Conservation (phyloP, 495 filamentous ascomycete species). For the Hypoxylon intermedium region DNA sequence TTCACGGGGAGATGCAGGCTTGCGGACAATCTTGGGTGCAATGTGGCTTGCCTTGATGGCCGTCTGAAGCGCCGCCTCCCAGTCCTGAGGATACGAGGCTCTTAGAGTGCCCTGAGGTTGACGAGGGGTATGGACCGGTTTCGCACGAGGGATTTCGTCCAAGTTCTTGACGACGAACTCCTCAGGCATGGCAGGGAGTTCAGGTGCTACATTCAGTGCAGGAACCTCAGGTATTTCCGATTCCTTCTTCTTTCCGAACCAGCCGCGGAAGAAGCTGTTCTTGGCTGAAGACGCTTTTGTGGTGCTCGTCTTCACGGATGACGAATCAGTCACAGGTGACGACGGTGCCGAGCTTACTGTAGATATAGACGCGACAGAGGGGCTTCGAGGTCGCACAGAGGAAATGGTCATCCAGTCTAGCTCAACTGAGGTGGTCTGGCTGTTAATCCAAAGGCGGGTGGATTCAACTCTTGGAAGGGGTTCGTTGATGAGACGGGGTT, state of each 20-base stretch:
- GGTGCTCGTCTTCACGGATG: constrained; percentile 18
- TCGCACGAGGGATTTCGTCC: constrained; percentile 21
- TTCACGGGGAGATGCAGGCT: constrained; percentile 36
- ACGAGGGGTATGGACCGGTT: constrained; percentile 21
- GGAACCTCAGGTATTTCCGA: not conserved
- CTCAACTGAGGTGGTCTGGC: constrained; percentile 7
- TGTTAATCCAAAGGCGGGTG: constrained; percentile 42
- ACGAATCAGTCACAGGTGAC: constrained; percentile 19
- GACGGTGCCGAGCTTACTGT: constrained; percentile 19
- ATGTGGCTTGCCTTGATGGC: constrained; percentile 24
- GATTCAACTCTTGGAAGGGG: constrained; percentile 43
- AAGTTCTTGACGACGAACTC: constrained; percentile 32
- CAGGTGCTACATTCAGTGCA: not conserved
- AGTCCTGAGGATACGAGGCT: constrained; percentile 33
- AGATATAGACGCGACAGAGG: constrained; percentile 23
- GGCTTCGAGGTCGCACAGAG: constrained; percentile 24
- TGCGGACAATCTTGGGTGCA: constrained; percentile 20
- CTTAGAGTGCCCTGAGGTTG: constrained; percentile 23
- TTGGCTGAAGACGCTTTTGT: constrained; percentile 26
- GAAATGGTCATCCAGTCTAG: constrained; percentile 45
- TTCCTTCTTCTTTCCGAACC: constrained; percentile 31
- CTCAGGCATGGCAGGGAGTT: constrained; percentile 8
- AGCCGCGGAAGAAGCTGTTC: constrained; percentile 22
- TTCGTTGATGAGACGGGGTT: constrained; percentile 31
- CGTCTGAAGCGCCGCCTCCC: constrained; percentile 22